phyloP scores from a whole-genome alignment of 2,329 filamentous ascomycete species.

The Diaporthe citrichinensis region DNA sequence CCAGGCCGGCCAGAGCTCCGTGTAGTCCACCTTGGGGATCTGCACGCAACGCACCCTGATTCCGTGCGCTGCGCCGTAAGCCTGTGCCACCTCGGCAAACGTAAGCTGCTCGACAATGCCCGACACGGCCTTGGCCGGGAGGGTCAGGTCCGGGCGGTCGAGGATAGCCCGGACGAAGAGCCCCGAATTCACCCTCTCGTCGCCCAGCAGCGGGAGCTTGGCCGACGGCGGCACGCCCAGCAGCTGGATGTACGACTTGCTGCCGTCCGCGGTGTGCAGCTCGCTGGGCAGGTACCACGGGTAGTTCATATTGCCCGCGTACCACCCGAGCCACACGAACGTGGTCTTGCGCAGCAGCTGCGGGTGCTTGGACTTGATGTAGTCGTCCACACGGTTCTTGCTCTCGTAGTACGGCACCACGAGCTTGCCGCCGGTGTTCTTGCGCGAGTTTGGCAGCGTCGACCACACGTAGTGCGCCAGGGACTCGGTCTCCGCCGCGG shows the following conservation, averaged over 20 bases:
- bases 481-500: constrained; percentile 53
- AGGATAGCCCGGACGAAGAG: constrained; percentile 18
- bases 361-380: constrained; percentile 53
- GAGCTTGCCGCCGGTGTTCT: constrained; percentile 50
- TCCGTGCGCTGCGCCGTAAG: background rate
- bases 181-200: background rate
- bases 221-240: background rate
- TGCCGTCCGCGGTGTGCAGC: background rate
- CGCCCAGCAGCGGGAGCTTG: background rate
- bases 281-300: constrained; percentile 9
- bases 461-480: constrained; percentile 62
- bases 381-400: constrained; percentile 57
- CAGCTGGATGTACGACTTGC: constrained; percentile 6
- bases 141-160: constrained; percentile 13
- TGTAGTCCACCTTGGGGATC: constrained; percentile 1
- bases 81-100: background rate
- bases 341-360: constrained; percentile 55
- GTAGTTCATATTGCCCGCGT: constrained; percentile 51
- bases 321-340: constrained; percentile 55
- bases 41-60: constrained; percentile 5
- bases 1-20: constrained; percentile 3
- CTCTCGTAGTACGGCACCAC: constrained; percentile 58
- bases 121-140: constrained; percentile 3
- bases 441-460: constrained; percentile 55
- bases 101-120: constrained; percentile 1